Evolutionary conservation across 768 basidiomycete species (phyloP), one percentile per base, ranked within the genome.

Genomic region (Gyrodon lividus): DNA sequence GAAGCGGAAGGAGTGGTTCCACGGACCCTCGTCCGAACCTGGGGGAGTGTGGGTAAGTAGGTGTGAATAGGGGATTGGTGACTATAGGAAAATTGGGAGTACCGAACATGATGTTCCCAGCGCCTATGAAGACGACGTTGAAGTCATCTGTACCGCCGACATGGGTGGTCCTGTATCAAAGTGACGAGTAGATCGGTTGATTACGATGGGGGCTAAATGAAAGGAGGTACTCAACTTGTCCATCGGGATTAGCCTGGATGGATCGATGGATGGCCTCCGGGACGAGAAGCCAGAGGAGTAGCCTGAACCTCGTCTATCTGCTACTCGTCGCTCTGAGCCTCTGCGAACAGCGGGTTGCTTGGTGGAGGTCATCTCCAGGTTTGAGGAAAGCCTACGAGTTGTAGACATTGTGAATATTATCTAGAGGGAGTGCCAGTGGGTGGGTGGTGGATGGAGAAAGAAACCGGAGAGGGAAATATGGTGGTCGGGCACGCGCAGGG

Each of bases 71-170:
- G 26, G 39, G n/a, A 13, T 12, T 22, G 28, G 23, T 50, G 45
- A 43, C n/a, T 16, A 43, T 37, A 38, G 51, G 48, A 31, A 38
- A 46, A 34, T n/a, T 26, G 31, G 31, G 52, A 72, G 50, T 47
- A 83, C 94, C 95, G 66, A 98, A 98, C 93, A 97, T 97, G 74
- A 98, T 95, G 73, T 97, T 96, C 14, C 94, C 95, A 23, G 95
- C 95, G 45, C 95, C 95, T 59, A 98, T 77, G 71, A 96, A 94
- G 67, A 96, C 83, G 48, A 98, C 86, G 68, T 97, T 96, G 79
- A 97, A 97, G 63, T 86, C 77, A 58, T 87, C 82, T 43, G 81
- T 71, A 14, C 84, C 86, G 48, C 75, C 75, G 48, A 83, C 64
- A 43, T 80, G 76, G 58, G 71, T 70, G 49, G 71, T 67, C 65